phyloP scores from a whole-genome alignment of 345 rosid species.

The Leavenworthia alabamica region DNA sequence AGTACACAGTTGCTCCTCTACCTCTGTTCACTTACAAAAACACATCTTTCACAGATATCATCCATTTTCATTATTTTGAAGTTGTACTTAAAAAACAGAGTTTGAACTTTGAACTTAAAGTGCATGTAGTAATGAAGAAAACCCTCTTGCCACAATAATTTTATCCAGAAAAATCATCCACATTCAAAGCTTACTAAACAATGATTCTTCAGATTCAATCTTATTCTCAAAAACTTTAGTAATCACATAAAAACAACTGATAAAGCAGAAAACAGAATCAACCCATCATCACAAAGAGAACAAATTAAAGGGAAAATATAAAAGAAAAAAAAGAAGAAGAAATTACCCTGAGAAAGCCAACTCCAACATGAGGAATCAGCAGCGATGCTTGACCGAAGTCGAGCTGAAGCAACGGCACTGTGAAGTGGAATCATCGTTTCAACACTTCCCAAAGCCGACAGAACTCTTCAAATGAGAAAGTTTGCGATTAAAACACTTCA shows the following conservation, averaged over 20 bases:
- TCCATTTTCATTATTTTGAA: background rate
- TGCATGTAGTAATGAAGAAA: background rate
- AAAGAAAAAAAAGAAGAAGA: background rate
- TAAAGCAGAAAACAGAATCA: background rate
- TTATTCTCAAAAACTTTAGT: background rate
- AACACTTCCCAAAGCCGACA: conserved; percentile 55
- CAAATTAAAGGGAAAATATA: background rate
- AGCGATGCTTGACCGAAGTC: conserved; percentile 72
- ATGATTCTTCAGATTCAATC: background rate
- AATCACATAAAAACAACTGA: background rate
- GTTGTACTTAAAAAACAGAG: background rate
- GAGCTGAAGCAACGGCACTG: conserved; percentile 74
- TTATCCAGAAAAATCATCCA: background rate
- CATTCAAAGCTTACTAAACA: background rate
- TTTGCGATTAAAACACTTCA: background rate
- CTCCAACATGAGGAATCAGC: conserved; percentile 89
- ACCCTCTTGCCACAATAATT: background rate
- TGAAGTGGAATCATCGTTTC: conserved; percentile 82
- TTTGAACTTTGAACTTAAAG: background rate
- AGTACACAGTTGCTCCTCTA: background rate
- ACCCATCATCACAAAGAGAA: background rate
- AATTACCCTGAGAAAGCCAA: conserved; percentile 74
- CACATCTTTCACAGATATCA: background rate
- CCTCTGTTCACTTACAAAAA: background rate
- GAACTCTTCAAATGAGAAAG: conserved; percentile 33